Evolutionary conservation across 352 stramenopile genomes (phyloP).

Genomic region (Pythium folliculosum): DNA sequence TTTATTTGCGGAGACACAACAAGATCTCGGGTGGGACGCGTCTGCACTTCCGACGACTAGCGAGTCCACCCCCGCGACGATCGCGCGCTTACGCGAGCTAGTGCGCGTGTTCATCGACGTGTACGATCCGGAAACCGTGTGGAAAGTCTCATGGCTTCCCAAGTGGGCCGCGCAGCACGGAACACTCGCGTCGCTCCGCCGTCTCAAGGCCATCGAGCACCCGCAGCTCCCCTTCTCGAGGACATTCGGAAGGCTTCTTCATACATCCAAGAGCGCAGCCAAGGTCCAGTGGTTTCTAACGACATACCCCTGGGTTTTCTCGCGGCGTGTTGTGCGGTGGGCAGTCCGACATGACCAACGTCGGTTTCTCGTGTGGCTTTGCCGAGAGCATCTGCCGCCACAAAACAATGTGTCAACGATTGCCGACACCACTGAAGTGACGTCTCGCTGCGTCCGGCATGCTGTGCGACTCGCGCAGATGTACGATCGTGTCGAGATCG

Average conservation of each 20-base stretch:
- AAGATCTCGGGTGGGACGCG: not conserved
- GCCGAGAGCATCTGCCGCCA: not conserved
- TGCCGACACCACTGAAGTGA: not conserved
- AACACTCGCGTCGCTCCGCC: not conserved
- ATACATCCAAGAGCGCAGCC: not conserved
- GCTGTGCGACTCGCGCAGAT: not conserved
- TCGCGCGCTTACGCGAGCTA: not conserved
- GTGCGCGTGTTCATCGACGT: not conserved
- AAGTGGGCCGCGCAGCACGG: not conserved
- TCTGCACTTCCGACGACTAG: not conserved
- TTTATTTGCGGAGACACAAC: not conserved
- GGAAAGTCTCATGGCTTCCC: not conserved
- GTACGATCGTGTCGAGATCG: too few species aligned
- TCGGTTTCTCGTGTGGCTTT: not conserved
- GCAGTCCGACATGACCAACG: not conserved
- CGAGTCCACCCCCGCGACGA: not conserved
- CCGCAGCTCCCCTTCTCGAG: not conserved
- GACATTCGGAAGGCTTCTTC: not conserved
- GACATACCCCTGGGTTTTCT: not conserved
- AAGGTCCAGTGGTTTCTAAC: slow-evolving; percentile 1
- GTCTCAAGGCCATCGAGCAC: not conserved
- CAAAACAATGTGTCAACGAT: not conserved
- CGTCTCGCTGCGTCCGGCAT: not conserved
- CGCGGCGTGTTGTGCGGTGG: not conserved
- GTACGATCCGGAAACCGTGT: not conserved